These are phyloP conservation scores for Candida boleticola DNA, from an alignment of 805 yeast species.

Conservation along the genomic window DNA sequence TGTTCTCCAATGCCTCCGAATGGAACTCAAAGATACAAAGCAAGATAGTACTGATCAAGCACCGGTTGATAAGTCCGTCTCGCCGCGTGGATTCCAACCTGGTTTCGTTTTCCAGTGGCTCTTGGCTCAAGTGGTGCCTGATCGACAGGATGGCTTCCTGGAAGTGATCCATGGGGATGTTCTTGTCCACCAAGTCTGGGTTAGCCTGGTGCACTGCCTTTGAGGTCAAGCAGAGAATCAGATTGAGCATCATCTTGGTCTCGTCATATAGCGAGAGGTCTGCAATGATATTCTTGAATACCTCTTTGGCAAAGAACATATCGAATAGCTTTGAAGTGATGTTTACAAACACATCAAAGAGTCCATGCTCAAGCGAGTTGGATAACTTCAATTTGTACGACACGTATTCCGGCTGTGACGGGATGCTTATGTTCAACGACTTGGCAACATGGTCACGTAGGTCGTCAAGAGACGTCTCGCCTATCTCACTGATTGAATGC, in stretches of 20 bases:
- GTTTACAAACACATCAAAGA: slow-evolving; percentile 34
- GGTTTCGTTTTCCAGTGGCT: slow-evolving; percentile 7
- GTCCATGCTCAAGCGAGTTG: slow-evolving; percentile 24
- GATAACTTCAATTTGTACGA: slow-evolving; percentile 13
- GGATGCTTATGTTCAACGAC: neutral
- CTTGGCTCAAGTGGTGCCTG: slow-evolving; percentile 24
- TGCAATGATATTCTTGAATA: slow-evolving; percentile 30
- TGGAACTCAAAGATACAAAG: slow-evolving; percentile 39
- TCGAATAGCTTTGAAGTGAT: slow-evolving; percentile 29
- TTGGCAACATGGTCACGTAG: neutral
- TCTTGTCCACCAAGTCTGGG: slow-evolving; percentile 27
- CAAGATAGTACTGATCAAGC: slow-evolving; percentile 35
- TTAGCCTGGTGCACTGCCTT: slow-evolving; percentile 29
- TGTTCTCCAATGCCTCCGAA: slow-evolving; percentile 35
- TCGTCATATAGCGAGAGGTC: slow-evolving; percentile 38
- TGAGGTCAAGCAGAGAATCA: slow-evolving; percentile 38
- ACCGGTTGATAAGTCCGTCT: slow-evolving; percentile 29
- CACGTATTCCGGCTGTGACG: slow-evolving; percentile 6
- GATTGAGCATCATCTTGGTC: slow-evolving; percentile 34
- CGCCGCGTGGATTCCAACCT: neutral
- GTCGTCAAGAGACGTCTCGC: neutral
- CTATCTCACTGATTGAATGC: neutral
- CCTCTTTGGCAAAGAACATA: slow-evolving; percentile 27
- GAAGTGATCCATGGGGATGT: slow-evolving; percentile 35
- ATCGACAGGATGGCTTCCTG: slow-evolving; percentile 33